Evolutionary conservation across 1,284 basidiomycete species (phyloP), one percentile per base, ranked within the genome.

Genomic region (Ceratobasidium sp.): DNA sequence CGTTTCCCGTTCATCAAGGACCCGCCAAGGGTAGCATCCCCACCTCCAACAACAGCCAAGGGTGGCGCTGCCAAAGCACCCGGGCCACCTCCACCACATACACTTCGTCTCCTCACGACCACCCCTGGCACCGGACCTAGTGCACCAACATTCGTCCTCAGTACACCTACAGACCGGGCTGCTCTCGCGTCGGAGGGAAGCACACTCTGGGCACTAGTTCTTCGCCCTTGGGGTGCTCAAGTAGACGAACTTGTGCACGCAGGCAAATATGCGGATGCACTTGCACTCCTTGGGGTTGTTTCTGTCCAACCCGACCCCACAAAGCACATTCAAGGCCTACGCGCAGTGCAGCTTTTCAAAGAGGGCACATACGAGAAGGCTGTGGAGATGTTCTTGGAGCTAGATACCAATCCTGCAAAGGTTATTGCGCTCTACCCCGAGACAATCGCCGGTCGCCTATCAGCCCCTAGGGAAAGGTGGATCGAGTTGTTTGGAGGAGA

Each of bases 391-490:
- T 97, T 99, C 80, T 88, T 96, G 62, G 88, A 91, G 50, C 88
- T 97, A 54, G 92, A 98, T 76, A 86, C 95, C 75, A 97, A 98
- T 78, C 97, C 97, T 0, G 94, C 95, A 1, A 94, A 96, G 78
- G 94, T 99, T 0, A 87, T 99, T 14, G 92, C 96, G 0, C 83
- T 98, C 3, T 99, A 94, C 80, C 94, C 95, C 0, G 86, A 91
- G 57, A 84, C 84, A 18, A 88, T 99, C 1, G 87, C 95, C 0
- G 97, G 97, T 3, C 85, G 92, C 38, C 82, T 98, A 13, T 85
- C 89, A 14, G 87, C 91, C 0, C 87, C 89, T 16, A 86, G 82
- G 43, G 86, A 89, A 0, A 84, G 86, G n/a, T 97, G 96, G 94
- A 91, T 96, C 79, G 83, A 86, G 1, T 82, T 97, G 8, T 98